Conservation (phyloP, 1,139 yeast species). For the Saccharomyces hybrid region DNA sequence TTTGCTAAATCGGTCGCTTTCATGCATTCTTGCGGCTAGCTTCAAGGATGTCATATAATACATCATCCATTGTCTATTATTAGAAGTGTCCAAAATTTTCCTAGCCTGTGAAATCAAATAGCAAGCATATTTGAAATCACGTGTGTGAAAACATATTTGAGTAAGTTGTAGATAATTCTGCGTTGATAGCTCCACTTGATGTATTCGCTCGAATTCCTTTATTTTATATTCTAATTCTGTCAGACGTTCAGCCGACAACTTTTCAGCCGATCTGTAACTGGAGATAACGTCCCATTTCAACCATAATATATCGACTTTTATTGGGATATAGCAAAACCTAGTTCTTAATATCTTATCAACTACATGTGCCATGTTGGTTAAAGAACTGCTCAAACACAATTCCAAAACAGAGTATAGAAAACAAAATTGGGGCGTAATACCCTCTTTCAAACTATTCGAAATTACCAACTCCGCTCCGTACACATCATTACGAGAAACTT, state of each 20-base stretch:
- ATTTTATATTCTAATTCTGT: constrained; percentile 5
- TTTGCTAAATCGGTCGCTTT: constrained; percentile 12
- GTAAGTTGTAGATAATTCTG: constrained; percentile 21
- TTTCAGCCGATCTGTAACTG: constrained; percentile 1
- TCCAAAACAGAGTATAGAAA: constrained; percentile 19
- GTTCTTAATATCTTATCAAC: constrained; percentile 16
- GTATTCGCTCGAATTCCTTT: constrained; percentile 10
- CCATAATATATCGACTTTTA: constrained; percentile 23
- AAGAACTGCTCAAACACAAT: constrained; percentile 11
- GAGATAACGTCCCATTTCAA: constrained; percentile 12
- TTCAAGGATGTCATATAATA: constrained; percentile 21
- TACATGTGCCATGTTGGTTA: constrained; percentile 13
- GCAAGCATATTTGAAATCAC: constrained; percentile 10
- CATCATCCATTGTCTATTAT: constrained; percentile 16
- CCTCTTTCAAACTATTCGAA: constrained; percentile 17
- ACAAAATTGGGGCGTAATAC: constrained; percentile 19
- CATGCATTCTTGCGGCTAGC: constrained; percentile 13
- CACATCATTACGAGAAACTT: constrained; percentile 9
- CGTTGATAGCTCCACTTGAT: constrained; percentile 4
- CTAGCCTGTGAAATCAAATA: constrained; percentile 9
- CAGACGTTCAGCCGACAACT: neutral
- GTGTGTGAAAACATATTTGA: constrained; percentile 11
- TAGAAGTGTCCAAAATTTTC: constrained; percentile 7
- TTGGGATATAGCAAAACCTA: constrained; percentile 14
- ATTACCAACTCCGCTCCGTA: constrained; percentile 13